Evolutionary conservation across 805 yeast species (phyloP).

Genomic region (Myxozyma geophila): DNA sequence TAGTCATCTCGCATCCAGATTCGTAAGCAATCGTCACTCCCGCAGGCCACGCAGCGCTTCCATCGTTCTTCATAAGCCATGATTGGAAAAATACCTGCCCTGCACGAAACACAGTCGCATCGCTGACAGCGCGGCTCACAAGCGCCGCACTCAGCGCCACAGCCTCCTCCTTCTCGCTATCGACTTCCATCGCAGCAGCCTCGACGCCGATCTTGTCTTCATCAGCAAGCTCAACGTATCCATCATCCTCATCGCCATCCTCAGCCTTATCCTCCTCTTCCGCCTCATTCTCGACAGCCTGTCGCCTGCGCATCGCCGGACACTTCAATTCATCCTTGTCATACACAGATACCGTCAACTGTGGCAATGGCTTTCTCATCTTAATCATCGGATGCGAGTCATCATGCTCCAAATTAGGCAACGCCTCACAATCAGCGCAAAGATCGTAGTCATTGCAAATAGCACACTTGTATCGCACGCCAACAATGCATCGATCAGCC

Average conservation of each 20-base stretch:
- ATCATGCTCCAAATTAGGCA: constrained; percentile 33
- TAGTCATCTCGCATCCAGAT: constrained; percentile 24
- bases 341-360: constrained; percentile 15
- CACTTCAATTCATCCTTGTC: background rate
- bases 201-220: constrained; percentile 4
- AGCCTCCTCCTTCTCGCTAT: background rate
- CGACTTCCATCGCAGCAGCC: background rate
- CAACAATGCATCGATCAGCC: constrained; percentile 40
- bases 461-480: constrained; percentile 55
- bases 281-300: background rate
- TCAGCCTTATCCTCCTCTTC: background rate
- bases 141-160: constrained; percentile 10
- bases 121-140: constrained; percentile 20
- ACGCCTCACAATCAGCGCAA: constrained; percentile 48
- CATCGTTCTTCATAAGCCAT: constrained; percentile 32
- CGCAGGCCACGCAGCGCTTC: constrained; percentile 29
- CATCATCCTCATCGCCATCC: constrained; percentile 10
- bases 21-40: constrained; percentile 26
- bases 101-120: constrained; percentile 19
- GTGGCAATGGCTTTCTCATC: constrained; percentile 43
- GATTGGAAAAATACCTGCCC: constrained; percentile 33
- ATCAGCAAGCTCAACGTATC: background rate
- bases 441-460: constrained; percentile 56
- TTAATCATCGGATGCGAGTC: constrained; percentile 38
- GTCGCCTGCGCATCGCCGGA: background rate